Evolutionary conservation across 202 grass and related monocot species (phyloP).

Genomic region (Musa balbisiana): DNA sequence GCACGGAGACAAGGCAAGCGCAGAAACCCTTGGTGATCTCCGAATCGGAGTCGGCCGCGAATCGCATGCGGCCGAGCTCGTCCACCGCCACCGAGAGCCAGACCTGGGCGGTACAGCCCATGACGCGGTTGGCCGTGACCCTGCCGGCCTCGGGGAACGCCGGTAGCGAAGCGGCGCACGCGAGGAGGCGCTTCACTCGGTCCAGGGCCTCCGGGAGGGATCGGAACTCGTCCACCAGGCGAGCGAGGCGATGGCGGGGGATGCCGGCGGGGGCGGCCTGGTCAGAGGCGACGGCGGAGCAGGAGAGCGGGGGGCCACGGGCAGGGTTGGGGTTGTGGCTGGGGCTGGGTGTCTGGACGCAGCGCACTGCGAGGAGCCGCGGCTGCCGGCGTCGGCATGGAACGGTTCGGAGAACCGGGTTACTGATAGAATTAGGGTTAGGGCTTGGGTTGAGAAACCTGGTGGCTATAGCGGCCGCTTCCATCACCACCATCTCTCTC

Average conservation of each 20-base stretch:
- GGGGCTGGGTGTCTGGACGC: constrained; percentile 22
- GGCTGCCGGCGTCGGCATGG: neutral
- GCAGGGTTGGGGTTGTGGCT: neutral
- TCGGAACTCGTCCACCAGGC: constrained; percentile 56
- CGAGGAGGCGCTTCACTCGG: constrained; percentile 58
- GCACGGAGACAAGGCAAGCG: constrained; percentile 59
- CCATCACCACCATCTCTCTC: neutral
- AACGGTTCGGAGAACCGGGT: neutral
- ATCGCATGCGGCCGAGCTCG: constrained; percentile 50
- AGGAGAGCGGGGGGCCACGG: neutral
- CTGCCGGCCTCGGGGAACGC: constrained; percentile 43
- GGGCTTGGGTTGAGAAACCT: neutral
- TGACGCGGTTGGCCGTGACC: constrained; percentile 60
- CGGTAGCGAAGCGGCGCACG: constrained; percentile 50
- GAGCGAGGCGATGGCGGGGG: constrained; percentile 30
- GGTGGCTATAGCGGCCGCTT: neutral
- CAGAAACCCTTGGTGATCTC: constrained; percentile 86
- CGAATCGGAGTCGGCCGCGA: constrained; percentile 86
- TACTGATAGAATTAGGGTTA: neutral
- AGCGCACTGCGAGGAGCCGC: constrained; percentile 23
- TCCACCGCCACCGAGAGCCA: constrained; percentile 27
- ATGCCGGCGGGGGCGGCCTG: neutral
- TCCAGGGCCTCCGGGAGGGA: constrained; percentile 46
- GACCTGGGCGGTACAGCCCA: constrained; percentile 83
- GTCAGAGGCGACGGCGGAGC: neutral